phyloP scores from a whole-genome alignment of 2,329 filamentous ascomycete genomes.

The Talaromyces islandicus region DNA sequence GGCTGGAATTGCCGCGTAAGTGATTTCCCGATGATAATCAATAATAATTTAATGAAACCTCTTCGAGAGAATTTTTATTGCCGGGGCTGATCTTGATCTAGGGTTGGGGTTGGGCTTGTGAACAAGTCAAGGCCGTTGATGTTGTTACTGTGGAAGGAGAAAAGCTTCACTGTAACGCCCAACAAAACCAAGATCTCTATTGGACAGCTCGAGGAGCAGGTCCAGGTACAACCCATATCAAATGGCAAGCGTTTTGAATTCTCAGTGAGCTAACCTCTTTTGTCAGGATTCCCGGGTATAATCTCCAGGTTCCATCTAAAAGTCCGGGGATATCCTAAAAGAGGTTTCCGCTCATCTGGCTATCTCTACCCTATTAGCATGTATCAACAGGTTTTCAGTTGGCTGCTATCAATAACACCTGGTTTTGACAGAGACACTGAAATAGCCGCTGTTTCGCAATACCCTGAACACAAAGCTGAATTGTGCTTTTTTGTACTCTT shows the following conservation, averaged over 20 bases:
- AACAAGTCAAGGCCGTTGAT: conserved; percentile 38
- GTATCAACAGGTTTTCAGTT: conserved; percentile 41
- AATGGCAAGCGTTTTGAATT: neutral
- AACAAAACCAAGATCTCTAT: conserved; percentile 39
- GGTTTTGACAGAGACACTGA: conserved; percentile 9
- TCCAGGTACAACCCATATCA: conserved; percentile 22
- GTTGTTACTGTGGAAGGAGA: conserved; percentile 40
- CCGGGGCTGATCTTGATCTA: neutral
- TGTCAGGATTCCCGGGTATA: conserved; percentile 40
- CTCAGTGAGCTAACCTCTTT: neutral
- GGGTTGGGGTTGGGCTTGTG: conserved; percentile 43
- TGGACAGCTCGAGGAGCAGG: conserved; percentile 46
- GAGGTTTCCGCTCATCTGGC: conserved; percentile 20
- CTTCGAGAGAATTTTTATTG: neutral
- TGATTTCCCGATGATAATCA: neutral
- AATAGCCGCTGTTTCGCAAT: conserved; percentile 10
- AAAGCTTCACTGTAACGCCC: conserved; percentile 13
- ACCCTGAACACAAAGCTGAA: conserved; percentile 7
- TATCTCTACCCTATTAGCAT: conserved; percentile 40
- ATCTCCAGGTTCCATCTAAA: conserved; percentile 47
- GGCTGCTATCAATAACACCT: conserved; percentile 37
- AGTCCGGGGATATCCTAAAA: conserved; percentile 2
- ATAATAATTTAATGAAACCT: too few relatives aligned
- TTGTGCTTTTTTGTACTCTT: conserved; percentile 10
- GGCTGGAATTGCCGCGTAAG: conserved; percentile 4